Conservation (phyloP, 208 protist genomes). For the Polymyxa betae region DNA sequence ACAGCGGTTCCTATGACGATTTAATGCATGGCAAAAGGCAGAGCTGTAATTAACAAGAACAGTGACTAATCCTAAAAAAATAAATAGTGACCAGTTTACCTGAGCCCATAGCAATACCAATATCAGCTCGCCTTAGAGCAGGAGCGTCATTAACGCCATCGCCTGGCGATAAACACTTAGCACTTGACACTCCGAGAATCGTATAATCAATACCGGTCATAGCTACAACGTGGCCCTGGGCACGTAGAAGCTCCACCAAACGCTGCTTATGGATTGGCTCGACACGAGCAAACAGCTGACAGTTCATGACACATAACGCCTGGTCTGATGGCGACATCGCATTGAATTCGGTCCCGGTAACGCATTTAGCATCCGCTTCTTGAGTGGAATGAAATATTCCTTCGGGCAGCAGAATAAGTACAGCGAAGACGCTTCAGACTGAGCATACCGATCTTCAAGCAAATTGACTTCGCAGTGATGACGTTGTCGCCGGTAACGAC, state of each 20-base stretch:
- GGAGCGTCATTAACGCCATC: constrained; percentile 90
- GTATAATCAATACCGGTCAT: constrained; percentile 69
- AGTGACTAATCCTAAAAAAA: too few species aligned
- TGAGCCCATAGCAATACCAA: constrained; percentile 96
- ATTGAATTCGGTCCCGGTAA: constrained; percentile 21
- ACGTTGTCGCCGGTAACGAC: constrained; percentile 90
- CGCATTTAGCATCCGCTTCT: background rate
- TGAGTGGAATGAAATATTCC: background rate
- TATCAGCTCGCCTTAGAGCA: constrained; percentile 94
- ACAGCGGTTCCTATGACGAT: constrained; percentile 84
- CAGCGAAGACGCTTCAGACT: background rate
- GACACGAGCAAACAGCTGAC: constrained; percentile 66
- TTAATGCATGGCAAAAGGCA: background rate
- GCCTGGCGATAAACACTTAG: constrained; percentile 56
- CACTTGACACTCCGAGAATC: background rate
- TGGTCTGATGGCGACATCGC: constrained; percentile 4
- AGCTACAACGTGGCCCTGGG: constrained; percentile 63
- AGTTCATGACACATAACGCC: background rate
- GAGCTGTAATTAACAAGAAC: background rate
- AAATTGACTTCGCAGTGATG: constrained; percentile 90
- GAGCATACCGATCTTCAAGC: constrained; percentile 82
- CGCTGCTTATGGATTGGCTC: constrained; percentile 71
- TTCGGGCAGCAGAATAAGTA: background rate
- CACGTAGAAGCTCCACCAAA: constrained; percentile 67
- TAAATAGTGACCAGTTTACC: too few species aligned